Base-by-base conservation (phyloP, 306 rosid genomes). In the Gleditsia sinensis region DNA sequence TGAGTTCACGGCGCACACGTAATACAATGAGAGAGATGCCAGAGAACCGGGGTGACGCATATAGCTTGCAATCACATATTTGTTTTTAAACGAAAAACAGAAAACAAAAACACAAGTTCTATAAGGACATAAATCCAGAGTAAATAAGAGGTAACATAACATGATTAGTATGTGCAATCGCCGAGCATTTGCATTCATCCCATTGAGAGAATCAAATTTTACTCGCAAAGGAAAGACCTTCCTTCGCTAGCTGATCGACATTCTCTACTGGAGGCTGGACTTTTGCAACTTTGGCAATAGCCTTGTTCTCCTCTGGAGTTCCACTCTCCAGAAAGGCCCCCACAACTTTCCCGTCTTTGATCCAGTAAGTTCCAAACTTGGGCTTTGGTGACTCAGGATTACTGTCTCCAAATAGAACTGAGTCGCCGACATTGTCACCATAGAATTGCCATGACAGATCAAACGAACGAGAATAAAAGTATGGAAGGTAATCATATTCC, bases 401-500 rank as follows among this genome's bases (percentile, higher is more conserved):
- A 83, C 24, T 86, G 93, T 94, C 99, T 33, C 99, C 99, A 12
- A 92, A 94, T 21, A 94, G 80, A 69, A 92, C 93, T 0, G 95
- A 75, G 20, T 94, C 98, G 2, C 99, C 99, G 6, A 86, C 98
- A 43, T 94, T 94, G 83, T 94, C 98, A 12, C 99, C 99, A 2
- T 92, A 92, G 91, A 94, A 94, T 81, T 92, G 95, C 99, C 99
- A 94, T 3, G 96, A 73, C 80, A 92, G 86, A 49, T 88, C 89
- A 16, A 92, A 94, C 9, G 92, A 24, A 55, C 97, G 99, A 20
- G 99, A 94, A 63, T 94, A 94, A 88, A 94, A 94, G 92, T 11
- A 92, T 40, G 99, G 99, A 69, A 92, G 99, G 87, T 94, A 94
- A 86, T 94, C 99, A 32, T 94, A 94, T 58, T 84, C 96, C 78